phyloP scores from a whole-genome alignment of 2,329 filamentous ascomycete species.

The Geoglossum cookeanum region DNA sequence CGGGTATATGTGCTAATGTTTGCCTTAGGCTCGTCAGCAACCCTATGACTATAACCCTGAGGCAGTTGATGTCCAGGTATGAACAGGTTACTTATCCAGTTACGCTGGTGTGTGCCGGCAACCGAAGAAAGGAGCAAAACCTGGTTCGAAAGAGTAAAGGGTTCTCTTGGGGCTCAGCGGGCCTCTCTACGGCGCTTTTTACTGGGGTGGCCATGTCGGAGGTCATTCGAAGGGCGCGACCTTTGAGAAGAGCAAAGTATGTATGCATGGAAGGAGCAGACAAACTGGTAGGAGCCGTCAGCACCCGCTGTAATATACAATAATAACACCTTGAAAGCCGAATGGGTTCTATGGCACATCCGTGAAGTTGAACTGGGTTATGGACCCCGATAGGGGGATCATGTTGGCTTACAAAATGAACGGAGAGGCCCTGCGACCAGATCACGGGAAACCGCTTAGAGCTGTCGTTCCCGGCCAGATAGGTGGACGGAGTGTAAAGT shows the following conservation, averaged over 20 bases:
- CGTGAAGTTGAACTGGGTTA: constrained; percentile 70
- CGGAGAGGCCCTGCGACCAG: constrained; percentile 57
- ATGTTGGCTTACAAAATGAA: constrained; percentile 88
- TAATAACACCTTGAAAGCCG: constrained; percentile 27
- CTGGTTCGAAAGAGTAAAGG: constrained; percentile 78
- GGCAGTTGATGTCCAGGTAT: constrained; percentile 52
- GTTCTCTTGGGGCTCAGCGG: constrained; percentile 84
- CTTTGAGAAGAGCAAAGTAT: constrained; percentile 52
- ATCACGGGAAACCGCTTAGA: constrained; percentile 71
- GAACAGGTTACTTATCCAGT: constrained; percentile 72
- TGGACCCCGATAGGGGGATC: constrained; percentile 66
- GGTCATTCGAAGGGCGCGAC: constrained; percentile 47
- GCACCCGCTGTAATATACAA: neutral
- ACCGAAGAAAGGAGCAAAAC: constrained; percentile 85
- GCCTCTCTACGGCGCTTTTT: constrained; percentile 71
- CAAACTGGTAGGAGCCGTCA: constrained; percentile 33
- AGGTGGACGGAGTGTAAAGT: constrained; percentile 82
- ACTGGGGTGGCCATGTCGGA: constrained; percentile 64
- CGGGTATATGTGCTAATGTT: neutral
- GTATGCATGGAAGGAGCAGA: constrained; percentile 87
- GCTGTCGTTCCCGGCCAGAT: constrained; percentile 81
- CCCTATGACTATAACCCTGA: constrained; percentile 51
- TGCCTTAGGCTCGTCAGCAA: constrained; percentile 47
- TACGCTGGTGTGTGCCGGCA: constrained; percentile 81
- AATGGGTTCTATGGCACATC: constrained; percentile 83